Conservation (phyloP, 2,329 filamentous ascomycete species). For the Anthostomella pinea region DNA sequence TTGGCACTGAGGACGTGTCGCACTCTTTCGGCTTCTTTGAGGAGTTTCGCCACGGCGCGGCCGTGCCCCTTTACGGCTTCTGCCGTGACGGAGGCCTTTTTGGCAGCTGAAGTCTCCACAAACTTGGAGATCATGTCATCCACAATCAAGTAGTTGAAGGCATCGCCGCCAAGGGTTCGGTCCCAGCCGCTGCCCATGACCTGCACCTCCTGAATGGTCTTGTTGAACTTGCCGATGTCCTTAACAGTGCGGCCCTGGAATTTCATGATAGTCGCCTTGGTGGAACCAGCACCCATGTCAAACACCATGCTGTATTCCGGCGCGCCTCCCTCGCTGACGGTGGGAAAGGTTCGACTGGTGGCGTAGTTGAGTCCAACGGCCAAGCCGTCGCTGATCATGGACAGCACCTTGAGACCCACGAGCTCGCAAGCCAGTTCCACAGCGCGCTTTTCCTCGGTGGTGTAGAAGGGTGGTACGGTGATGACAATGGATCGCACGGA, state of each 20-base stretch:
- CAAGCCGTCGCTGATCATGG: conserved; percentile 82
- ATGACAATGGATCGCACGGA: conserved; percentile 79
- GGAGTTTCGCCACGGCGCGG: conserved; percentile 82
- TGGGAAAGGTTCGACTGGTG: conserved; percentile 84
- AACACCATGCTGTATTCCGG: conserved; percentile 92
- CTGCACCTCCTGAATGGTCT: conserved; percentile 93
- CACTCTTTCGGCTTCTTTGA: conserved; percentile 84
- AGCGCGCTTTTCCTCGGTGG: conserved; percentile 82
- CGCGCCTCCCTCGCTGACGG: conserved; percentile 75
- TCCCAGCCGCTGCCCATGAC: conserved; percentile 88
- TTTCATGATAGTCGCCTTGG: conserved; percentile 82
- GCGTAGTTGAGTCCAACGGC: conserved; percentile 96
- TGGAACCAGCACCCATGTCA: conserved; percentile 96
- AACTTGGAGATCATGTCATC: conserved; percentile 86
- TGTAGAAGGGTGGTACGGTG: conserved; percentile 88
- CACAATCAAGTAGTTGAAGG: conserved; percentile 82
- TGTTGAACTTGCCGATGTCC: conserved; percentile 89
- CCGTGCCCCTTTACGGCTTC: conserved; percentile 71
- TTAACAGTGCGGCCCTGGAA: conserved; percentile 90
- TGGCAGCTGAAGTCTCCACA: conserved; percentile 64
- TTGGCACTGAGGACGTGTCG: conserved; percentile 94
- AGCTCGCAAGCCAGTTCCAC: conserved; percentile 81
- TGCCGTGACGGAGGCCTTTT: conserved; percentile 60
- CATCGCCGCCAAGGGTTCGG: conserved; percentile 81
- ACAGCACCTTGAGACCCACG: conserved; percentile 82